phyloP scores from a whole-genome alignment of 164 flowering plant species.

The Chimonanthus salicifolius region DNA sequence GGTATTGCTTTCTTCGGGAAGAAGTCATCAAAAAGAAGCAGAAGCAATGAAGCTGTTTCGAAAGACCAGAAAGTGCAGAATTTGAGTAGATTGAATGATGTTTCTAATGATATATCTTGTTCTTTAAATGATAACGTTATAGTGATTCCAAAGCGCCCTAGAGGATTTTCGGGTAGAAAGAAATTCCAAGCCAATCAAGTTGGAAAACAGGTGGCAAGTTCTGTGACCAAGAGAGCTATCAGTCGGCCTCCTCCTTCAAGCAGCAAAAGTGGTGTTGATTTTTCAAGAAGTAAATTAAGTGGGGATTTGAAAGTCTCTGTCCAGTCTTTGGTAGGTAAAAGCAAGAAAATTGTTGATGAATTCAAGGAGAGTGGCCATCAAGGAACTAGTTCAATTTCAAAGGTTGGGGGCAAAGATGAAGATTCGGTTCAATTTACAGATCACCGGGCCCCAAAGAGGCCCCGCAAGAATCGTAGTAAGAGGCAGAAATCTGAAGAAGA shows the following conservation, averaged over 20 bases:
- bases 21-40: slow-evolving; percentile 6
- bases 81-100: slow-evolving; percentile 17
- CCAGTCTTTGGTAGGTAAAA: slow-evolving; percentile 12
- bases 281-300: slow-evolving; percentile 17
- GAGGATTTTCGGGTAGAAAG: slow-evolving; percentile 57
- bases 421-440: slow-evolving; percentile 19
- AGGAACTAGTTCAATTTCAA: slow-evolving; percentile 19
- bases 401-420: slow-evolving; percentile 23
- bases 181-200: slow-evolving; percentile 26
- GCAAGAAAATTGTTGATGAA: slow-evolving; percentile 28
- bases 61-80: slow-evolving; percentile 8
- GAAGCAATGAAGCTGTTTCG: slow-evolving; percentile 1
- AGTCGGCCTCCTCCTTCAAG: neutral
- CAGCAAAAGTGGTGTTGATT: slow-evolving; percentile 18
- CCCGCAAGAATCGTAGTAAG: slow-evolving; percentile 25
- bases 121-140: slow-evolving; percentile 33
- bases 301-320: slow-evolving; percentile 16
- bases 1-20: slow-evolving; percentile 7
- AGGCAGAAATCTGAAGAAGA: slow-evolving; percentile 19
- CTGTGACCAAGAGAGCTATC: slow-evolving; percentile 1
- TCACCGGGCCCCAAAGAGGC: slow-evolving; percentile 22
- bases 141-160: slow-evolving; percentile 55
- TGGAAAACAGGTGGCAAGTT: slow-evolving; percentile 14
- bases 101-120: slow-evolving; percentile 29
- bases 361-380: slow-evolving; percentile 21